These are phyloP conservation scores for Adansonia rubrostipa DNA, from an alignment of 441 rosid species.

Conservation along the genomic window DNA sequence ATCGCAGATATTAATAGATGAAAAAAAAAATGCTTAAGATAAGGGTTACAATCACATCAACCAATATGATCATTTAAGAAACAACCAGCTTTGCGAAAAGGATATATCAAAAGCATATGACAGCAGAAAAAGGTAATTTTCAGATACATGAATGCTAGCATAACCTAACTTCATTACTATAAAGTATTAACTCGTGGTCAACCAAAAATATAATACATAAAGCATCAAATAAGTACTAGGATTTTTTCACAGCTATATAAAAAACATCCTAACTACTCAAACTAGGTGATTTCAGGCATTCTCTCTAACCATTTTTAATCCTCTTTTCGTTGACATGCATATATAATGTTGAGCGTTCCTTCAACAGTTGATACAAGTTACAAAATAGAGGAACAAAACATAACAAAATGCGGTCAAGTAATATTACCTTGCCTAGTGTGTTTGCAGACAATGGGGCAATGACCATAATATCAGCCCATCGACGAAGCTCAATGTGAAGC, in stretches of 20 bases:
- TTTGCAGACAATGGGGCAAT: conserved; percentile 86
- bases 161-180: neutral
- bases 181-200: neutral
- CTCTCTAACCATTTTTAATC: neutral
- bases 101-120: neutral
- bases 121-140: conserved; percentile 18
- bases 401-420: neutral
- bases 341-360: neutral
- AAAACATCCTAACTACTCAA: neutral
- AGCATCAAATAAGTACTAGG: neutral
- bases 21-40: conserved; percentile 8
- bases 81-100: neutral
- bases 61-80: neutral
- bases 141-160: neutral
- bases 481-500: conserved; percentile 82
- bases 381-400: neutral
- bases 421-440: conserved; percentile 79
- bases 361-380: neutral
- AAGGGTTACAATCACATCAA: neutral
- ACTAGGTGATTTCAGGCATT: neutral
- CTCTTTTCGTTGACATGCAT: neutral
- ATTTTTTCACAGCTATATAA: neutral
- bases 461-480: conserved; percentile 92
- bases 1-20: neutral
- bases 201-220: neutral